Evolutionary conservation across 371 early-diverging fungal genomes (phyloP).

Genomic region (Batkoa obscura): DNA sequence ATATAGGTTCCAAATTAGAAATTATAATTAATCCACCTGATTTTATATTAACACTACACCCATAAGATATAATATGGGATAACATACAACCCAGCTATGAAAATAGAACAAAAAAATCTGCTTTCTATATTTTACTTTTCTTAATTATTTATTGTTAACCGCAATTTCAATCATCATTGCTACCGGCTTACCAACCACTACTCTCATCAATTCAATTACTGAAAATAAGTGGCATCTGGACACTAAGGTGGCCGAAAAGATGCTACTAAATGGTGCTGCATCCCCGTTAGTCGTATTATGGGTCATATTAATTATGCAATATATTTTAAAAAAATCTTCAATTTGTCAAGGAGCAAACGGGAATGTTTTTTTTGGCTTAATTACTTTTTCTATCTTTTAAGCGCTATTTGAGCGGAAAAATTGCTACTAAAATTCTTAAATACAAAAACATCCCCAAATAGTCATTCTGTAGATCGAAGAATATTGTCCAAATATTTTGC

Average conservation of each 20-base stretch:
- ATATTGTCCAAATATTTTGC: conserved; percentile 1
- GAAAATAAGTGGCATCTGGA: neutral
- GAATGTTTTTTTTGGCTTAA: too few species aligned
- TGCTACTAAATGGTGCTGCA: neutral
- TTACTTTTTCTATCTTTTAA: too few species aligned
- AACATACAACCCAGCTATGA: conserved; percentile 5
- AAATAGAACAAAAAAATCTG: neutral
- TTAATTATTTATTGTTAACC: neutral
- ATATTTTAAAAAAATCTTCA: neutral
- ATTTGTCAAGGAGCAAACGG: neutral
- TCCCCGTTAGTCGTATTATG: neutral
- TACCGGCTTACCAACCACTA: neutral
- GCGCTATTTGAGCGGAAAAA: too few species aligned
- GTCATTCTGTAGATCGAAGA: neutral
- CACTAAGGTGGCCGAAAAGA: neutral
- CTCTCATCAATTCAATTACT: neutral
- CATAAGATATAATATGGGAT: too few species aligned
- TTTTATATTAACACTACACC: conserved; percentile 5
- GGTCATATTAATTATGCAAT: neutral
- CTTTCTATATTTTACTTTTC: neutral
- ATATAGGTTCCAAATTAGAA: neutral
- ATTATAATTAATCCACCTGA: neutral
- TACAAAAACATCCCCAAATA: too few species aligned
- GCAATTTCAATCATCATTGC: neutral
- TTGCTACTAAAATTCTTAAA: too few species aligned